Percentiles rank a stretch among this genome's conserved stretches.
Conservation (phyloP, 257 asterid species). For the Solanum gracilifrons region DNA sequence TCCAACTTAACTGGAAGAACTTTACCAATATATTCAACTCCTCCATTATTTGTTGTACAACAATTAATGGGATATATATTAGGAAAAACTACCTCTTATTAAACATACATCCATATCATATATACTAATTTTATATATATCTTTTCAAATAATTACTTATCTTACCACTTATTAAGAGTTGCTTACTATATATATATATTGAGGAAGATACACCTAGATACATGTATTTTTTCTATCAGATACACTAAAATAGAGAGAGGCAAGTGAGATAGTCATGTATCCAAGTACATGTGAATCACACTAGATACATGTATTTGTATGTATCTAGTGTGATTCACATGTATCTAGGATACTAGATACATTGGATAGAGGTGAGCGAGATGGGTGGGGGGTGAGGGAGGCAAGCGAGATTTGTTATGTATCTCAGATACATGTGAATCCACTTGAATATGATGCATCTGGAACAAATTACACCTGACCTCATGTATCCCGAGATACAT, state of each 20-base stretch:
- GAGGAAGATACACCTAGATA: neutral
- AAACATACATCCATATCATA: no score
- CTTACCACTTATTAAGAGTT: neutral
- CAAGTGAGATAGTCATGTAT: neutral
- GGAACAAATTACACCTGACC: neutral
- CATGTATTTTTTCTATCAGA: no score
- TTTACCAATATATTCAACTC: neutral
- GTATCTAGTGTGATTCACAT: no score
- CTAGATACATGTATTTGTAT: neutral
- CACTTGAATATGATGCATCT: no score
- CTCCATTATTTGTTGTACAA: neutral
- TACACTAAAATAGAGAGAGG: neutral
- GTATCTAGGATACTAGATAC: neutral
- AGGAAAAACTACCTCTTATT: neutral
- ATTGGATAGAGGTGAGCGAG: neutral
- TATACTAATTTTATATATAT: no score
- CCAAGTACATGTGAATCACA: neutral
- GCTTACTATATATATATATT: no score
- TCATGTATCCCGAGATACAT: neutral
- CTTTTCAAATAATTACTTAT: no score
- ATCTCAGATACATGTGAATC: no score
- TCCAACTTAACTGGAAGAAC: neutral
- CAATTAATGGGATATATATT: neutral
- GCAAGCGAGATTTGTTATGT: neutral
- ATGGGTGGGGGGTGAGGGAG: neutral